Evolutionary conservation across 306 rosid genomes (phyloP).

Genomic region (Corylus heterophylla): DNA sequence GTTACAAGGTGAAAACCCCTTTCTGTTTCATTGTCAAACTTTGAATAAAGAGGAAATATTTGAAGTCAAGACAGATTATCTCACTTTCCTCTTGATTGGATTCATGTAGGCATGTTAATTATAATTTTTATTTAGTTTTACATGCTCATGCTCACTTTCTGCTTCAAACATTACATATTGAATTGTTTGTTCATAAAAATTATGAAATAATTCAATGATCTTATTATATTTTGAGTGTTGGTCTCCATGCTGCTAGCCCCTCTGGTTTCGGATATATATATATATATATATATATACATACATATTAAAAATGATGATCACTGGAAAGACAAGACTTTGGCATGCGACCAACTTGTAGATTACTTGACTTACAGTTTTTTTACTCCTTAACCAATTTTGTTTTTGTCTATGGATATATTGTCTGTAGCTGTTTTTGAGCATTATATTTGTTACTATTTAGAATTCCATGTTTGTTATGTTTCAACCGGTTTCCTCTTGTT

Average conservation of each 20-base stretch:
- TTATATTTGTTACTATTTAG: not conserved
- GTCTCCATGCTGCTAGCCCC: not conserved
- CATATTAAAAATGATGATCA: not conserved
- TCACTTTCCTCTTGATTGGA: slow-evolving; percentile 96
- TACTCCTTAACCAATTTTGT: not conserved
- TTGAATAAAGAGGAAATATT: too few species aligned
- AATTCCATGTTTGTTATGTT: not conserved
- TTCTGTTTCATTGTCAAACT: too few species aligned
- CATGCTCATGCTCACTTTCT: too few species aligned
- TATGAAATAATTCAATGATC: not conserved
- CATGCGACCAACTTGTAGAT: not conserved
- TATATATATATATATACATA: too few species aligned
- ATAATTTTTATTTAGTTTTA: not conserved
- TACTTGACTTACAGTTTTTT: not conserved
- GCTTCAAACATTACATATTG: not conserved
- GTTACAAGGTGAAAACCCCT: slow-evolving; percentile 19
- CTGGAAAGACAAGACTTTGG: not conserved
- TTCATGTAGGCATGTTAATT: slow-evolving; percentile 75
- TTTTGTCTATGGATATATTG: not conserved
- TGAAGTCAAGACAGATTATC: slow-evolving; percentile 74
- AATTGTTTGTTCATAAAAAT: not conserved
- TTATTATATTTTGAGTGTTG: not conserved
- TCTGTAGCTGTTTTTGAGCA: slow-evolving; percentile 2
- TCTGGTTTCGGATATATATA: not conserved
- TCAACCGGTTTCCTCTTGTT: not conserved